A percentile compares a stretch with the other conserved stretches of the same genome.
Conservation (phyloP, 257 asterid species). For the Ocimum tenuiflorum region DNA sequence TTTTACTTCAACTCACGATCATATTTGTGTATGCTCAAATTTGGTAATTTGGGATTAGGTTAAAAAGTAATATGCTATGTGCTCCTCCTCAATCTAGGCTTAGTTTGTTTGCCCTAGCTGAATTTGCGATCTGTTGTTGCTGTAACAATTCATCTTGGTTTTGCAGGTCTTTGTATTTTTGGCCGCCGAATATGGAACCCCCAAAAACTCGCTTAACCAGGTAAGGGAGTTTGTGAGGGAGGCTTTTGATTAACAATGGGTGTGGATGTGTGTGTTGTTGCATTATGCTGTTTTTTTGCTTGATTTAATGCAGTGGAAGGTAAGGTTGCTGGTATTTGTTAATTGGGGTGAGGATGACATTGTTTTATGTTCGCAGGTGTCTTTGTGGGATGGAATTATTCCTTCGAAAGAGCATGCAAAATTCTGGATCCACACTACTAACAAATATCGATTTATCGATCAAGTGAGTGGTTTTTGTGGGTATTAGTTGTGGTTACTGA, state of each 20-base stretch:
- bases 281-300: background rate
- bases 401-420: constrained; percentile 71
- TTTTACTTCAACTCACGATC: background rate
- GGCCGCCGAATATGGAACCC: constrained; percentile 90
- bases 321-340: too few species aligned
- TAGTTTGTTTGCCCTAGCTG: constrained; percentile 4
- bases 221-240: constrained; percentile 27
- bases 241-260: too few species aligned
- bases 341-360: too few species aligned
- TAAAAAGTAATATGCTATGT: background rate
- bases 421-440: constrained; percentile 66
- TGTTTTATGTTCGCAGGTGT: constrained; percentile 40
- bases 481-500: background rate
- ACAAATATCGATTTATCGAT: constrained; percentile 78
- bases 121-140: background rate
- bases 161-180: constrained; percentile 90
- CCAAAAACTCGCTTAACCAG: constrained; percentile 80
- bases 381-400: constrained; percentile 88
- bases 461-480: constrained; percentile 35
- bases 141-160: background rate
- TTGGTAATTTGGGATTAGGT: background rate
- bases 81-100: background rate
- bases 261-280: too few species aligned
- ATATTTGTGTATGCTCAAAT: background rate
- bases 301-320: too few species aligned